Evolutionary conservation across 2,329 filamentous ascomycete species (phyloP), one percentile per base, ranked within the genome.

Genomic region (Seiridium cupressi): DNA sequence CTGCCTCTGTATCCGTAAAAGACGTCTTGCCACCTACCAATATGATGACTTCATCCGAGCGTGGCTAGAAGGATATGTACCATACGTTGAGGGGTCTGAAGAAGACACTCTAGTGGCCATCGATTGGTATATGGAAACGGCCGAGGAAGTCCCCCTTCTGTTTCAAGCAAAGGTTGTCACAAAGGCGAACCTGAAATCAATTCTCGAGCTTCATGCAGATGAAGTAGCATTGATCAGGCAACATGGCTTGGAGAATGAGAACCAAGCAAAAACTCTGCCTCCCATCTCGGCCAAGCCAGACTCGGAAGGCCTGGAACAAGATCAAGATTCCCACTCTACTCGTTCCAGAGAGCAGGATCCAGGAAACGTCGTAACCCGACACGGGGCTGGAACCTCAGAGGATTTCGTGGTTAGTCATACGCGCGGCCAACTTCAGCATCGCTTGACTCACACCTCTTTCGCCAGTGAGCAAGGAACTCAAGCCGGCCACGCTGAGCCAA

Each of bases 31-130:
- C 67, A 48, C 71, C 60, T 54, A 64, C n/a, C 60, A 74, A 8
- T 74, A 74, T 55, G 73, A 75, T 34, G 73, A 75, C 47, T 75
- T 74, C 46, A 71, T 75, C 44, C 67, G 73, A 49, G 72, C 69
- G 31, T 72, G 72, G 66, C 61, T 64, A 5, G 66, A 73, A 51
- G 69, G 65, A 13, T 75, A 74, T 48, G 18, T 71, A 2, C 62
- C 66, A 5, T 74, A 75, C 35, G 64, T 73, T 11, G 59, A 51
- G 51, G 59, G 67, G 35, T 72, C 68, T 40, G 68, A 73, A 38
- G 61, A 64, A 9, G 58, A 62, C 1, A 31, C 67, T 1, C 47
- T 72, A 44, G 66, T 61, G 13, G 70, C 72, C 13, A 67, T 72
- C 36, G 66, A 70, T 8, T 75, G 73, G 73, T 75, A 73, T 44